These are phyloP conservation scores for Podospora pseudocomata DNA, from an alignment of 495 filamentous ascomycete genomes.

Conservation along the genomic window DNA sequence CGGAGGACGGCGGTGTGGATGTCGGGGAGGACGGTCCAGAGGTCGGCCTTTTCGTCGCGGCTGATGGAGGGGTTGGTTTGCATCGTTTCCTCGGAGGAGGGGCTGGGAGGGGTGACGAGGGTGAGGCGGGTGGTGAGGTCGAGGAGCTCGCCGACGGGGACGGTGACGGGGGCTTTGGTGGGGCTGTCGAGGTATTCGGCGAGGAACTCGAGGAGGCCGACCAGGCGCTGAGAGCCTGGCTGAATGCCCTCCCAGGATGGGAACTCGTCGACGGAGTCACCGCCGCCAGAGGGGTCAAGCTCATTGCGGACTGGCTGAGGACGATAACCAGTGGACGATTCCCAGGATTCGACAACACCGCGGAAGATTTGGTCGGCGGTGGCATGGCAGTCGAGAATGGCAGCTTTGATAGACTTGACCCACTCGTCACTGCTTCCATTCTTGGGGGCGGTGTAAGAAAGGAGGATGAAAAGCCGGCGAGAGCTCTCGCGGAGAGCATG, in stretches of 20 bases:
- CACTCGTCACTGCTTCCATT: constrained; percentile 70
- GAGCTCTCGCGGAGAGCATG: constrained; percentile 49
- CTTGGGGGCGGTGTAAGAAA: constrained; percentile 74
- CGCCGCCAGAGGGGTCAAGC: constrained; percentile 41
- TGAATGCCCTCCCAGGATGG: constrained; percentile 67
- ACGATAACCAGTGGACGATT: constrained; percentile 50
- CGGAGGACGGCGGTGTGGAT: constrained; percentile 67
- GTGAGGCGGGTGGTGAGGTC: constrained; percentile 66
- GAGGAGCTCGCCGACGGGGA: constrained; percentile 62
- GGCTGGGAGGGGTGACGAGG: constrained; percentile 57
- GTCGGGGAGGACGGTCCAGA: constrained; percentile 66
- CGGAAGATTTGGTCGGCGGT: constrained; percentile 73
- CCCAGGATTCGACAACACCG: constrained; percentile 72
- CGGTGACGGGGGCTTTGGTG: constrained; percentile 56
- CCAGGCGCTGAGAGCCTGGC: constrained; percentile 64
- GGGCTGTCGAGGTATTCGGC: constrained; percentile 44
- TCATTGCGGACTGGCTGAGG: constrained; percentile 35
- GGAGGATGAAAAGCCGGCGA: constrained; percentile 58
- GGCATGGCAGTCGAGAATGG: constrained; percentile 59
- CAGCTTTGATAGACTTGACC: constrained; percentile 56
- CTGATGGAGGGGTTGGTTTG: constrained; percentile 64
- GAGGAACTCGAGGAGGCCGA: constrained; percentile 60
- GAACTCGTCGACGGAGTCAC: constrained; percentile 47
- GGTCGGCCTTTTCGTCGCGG: constrained; percentile 70
- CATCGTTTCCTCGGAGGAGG: constrained; percentile 36